Percentiles rank a stretch among this genome's conserved stretches.
phyloP scores from a whole-genome alignment of 208 protist genomes.

The Naegleria lovaniensis region DNA sequence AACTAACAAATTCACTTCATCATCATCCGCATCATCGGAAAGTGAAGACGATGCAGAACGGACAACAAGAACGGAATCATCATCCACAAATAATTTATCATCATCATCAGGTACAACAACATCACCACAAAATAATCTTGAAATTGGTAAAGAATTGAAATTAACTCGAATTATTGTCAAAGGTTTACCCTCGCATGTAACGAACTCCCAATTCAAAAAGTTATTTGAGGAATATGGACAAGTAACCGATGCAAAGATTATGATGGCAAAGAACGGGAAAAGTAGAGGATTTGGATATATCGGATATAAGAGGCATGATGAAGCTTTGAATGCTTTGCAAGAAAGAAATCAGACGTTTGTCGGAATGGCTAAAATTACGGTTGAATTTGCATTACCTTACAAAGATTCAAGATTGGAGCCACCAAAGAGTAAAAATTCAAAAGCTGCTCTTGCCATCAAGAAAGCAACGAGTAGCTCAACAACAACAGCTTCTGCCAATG shows the following conservation, averaged over 20 bases:
- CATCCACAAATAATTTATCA: too few species aligned
- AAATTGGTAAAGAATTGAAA: neutral
- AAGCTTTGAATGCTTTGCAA: neutral
- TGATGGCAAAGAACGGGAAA: neutral
- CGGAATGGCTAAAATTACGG: conserved; percentile 24
- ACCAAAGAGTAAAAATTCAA: conserved; percentile 67
- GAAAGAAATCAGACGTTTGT: conserved; percentile 4
- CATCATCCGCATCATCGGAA: too few species aligned
- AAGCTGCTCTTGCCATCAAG: conserved; percentile 50
- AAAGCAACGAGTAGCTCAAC: neutral
- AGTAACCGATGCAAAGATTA: conserved; percentile 24
- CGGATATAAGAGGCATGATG: neutral
- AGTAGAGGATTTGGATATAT: conserved; percentile 24
- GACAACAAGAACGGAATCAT: too few species aligned
- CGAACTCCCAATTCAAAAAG: neutral
- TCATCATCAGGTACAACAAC: neutral
- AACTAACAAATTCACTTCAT: too few species aligned
- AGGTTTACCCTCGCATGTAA: neutral
- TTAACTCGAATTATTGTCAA: conserved; percentile 22
- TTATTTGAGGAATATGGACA: conserved; percentile 5
- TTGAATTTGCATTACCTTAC: conserved; percentile 51
- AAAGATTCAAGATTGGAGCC: conserved; percentile 38
- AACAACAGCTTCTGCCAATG: neutral
- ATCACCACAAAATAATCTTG: neutral
- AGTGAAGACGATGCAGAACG: too few species aligned